These are phyloP conservation scores for Paramecium biaurelia DNA, from an alignment of 73 alveolate species.

Conservation along the genomic window DNA sequence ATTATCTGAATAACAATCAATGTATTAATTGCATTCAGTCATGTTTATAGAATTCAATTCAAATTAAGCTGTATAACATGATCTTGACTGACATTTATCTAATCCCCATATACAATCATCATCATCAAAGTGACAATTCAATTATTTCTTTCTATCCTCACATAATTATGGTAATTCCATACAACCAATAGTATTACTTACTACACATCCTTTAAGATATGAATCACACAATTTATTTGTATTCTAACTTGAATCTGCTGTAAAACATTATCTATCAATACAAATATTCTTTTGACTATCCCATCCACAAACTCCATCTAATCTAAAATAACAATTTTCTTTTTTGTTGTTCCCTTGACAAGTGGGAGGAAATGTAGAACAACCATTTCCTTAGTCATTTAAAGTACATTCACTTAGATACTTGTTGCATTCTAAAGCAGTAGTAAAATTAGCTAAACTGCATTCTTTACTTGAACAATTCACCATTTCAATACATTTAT, in stretches of 20 bases:
- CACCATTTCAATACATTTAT: neutral
- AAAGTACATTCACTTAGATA: neutral
- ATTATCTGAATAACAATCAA: neutral
- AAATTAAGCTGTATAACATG: neutral
- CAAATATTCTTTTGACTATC: neutral
- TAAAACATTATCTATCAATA: neutral
- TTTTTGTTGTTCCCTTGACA: neutral
- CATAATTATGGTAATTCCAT: neutral
- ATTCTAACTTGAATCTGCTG: neutral
- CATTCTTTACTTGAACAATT: neutral
- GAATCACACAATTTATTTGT: neutral
- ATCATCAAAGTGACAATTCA: neutral
- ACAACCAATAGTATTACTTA: neutral
- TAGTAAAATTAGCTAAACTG: neutral
- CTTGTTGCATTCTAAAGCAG: neutral
- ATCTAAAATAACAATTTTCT: neutral
- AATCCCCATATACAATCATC: neutral
- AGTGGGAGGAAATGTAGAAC: neutral
- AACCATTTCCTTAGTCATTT: neutral
- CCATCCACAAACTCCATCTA: neutral
- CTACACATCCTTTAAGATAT: neutral
- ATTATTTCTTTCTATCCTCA: neutral
- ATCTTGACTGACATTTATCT: neutral
- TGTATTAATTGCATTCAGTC: neutral
- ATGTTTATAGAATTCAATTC: neutral